Evolutionary conservation across 1,284 basidiomycete genomes (phyloP).

Genomic region (Moniliella sp.): DNA sequence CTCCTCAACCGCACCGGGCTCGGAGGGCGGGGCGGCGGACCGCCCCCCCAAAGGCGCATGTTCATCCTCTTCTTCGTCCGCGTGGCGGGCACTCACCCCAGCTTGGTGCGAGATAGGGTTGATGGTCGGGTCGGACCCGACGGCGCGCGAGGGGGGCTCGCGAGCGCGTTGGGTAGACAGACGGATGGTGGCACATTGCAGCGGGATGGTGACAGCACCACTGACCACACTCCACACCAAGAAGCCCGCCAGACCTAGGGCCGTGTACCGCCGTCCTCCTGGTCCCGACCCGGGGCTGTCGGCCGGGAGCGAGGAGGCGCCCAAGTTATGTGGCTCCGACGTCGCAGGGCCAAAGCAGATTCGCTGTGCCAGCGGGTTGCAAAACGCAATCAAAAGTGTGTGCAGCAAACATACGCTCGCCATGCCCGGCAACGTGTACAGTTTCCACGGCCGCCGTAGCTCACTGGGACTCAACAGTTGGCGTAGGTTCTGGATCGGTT

Average conservation of each 20-base stretch:
- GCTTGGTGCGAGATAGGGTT: too few relatives aligned
- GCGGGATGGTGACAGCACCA: constrained; percentile 15
- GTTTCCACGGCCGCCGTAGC: constrained; percentile 19
- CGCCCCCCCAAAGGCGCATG: too few relatives aligned
- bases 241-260: constrained; percentile 15
- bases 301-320: too few relatives aligned
- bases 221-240: constrained; percentile 16
- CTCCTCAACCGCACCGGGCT: too few relatives aligned
- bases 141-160: too few relatives aligned
- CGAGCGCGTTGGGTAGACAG: constrained; percentile 23
- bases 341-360: constrained; percentile 16
- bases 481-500: constrained; percentile 9
- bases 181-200: constrained; percentile 25
- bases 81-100: too few relatives aligned
- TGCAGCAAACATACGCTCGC: constrained; percentile 14
- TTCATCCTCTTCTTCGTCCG: too few relatives aligned
- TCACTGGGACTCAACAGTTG: constrained; percentile 21
- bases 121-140: too few relatives aligned
- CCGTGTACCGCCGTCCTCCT: constrained; percentile 10
- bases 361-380: too few relatives aligned
- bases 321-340: too few relatives aligned
- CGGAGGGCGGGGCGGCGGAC: too few relatives aligned
- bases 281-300: constrained; percentile 17
- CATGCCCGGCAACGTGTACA: constrained; percentile 23
- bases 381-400: constrained; percentile 17